phyloP scores from a whole-genome alignment of 208 protist species.

The Acanthamoeba sp. region DNA sequence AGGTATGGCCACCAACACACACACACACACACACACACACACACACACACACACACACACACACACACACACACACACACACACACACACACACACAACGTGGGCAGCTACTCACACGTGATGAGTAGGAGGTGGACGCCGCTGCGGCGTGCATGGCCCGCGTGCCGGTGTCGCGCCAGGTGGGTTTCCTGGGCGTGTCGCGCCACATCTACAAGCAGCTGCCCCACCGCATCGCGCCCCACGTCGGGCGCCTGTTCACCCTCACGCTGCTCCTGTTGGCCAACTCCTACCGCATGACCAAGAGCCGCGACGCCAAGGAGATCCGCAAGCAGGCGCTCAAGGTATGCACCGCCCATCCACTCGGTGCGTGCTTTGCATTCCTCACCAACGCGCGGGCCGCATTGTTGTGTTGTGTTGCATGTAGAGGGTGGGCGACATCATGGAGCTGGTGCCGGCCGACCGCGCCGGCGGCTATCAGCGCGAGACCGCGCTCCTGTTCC shows the following conservation, averaged over 20 bases:
- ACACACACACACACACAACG: not conserved
- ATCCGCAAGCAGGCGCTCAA: conserved; percentile 55
- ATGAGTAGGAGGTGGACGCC: not conserved
- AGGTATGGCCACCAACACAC: not conserved
- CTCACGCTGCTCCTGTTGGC: conserved; percentile 61
- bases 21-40: not conserved
- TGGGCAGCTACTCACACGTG: not conserved
- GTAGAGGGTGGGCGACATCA: conserved; percentile 46
- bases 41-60: not conserved
- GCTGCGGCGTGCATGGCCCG: not conserved
- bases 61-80: no score
- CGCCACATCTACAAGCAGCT: conserved; percentile 68
- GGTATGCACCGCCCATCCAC: not conserved
- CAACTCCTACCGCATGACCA: conserved; percentile 36
- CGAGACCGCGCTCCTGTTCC: conserved; percentile 30
- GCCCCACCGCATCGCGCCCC: conserved; percentile 56
- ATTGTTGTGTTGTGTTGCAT: no score
- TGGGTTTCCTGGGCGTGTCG: conserved; percentile 58
- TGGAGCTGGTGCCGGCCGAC: conserved; percentile 45
- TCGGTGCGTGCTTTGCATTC: not conserved
- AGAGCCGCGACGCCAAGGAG: conserved; percentile 18
- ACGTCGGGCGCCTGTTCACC: conserved; percentile 35
- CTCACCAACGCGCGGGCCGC: not conserved
- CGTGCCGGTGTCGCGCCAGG: not conserved
- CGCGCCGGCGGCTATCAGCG: conserved; percentile 3